Conservation (phyloP, 495 filamentous ascomycete species). For the Aspergillus nanangensis region DNA sequence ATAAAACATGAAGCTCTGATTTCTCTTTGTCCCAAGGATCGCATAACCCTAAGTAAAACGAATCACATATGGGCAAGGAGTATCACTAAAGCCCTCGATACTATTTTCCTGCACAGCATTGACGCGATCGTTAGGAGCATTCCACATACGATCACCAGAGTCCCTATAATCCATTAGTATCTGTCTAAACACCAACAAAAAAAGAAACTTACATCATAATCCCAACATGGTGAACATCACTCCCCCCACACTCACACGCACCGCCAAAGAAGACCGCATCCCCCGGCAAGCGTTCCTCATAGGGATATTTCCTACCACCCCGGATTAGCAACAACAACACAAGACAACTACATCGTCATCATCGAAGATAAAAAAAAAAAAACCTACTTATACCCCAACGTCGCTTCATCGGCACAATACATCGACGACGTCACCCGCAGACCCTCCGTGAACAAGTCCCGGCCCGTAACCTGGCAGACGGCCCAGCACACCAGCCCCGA, state of each 20-base stretch:
- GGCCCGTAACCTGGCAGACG: conserved; percentile 16
- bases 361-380: background rate
- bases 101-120: conserved; percentile 18
- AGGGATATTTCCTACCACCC: too few relatives aligned
- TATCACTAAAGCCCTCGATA: conserved; percentile 11
- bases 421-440: conserved; percentile 16
- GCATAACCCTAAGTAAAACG: conserved; percentile 5
- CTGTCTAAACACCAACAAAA: too few relatives aligned
- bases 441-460: conserved; percentile 16
- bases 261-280: too few relatives aligned
- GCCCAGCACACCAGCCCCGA: conserved; percentile 17
- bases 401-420: conserved; percentile 14
- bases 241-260: too few relatives aligned
- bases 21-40: too few relatives aligned
- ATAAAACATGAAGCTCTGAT: background rate
- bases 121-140: conserved; percentile 17
- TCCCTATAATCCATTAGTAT: conserved; percentile 10
- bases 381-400: conserved; percentile 14
- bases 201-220: too few relatives aligned
- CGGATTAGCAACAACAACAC: too few relatives aligned
- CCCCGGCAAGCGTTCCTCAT: too few relatives aligned
- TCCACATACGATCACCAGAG: conserved; percentile 20
- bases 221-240: too few relatives aligned
- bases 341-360: too few relatives aligned
- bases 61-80: conserved; percentile 15